Evolutionary conservation across 2,329 filamentous ascomycete genomes (phyloP), one percentile per base, ranked within the genome.

Genomic region (Scedosporium dehoogii): DNA sequence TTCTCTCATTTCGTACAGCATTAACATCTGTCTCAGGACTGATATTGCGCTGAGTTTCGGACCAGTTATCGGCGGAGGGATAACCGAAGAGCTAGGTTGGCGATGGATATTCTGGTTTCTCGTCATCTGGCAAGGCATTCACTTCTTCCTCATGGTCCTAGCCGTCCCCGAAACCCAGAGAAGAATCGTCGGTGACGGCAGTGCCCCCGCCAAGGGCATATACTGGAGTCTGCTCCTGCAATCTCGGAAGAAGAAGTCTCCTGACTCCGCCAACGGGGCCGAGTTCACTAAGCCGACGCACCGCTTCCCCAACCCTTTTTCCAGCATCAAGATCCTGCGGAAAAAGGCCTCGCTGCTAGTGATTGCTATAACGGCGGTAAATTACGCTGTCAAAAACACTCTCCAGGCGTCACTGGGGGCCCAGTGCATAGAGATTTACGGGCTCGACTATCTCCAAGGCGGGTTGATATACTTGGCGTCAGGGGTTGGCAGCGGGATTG

Each of bases 101-200:
- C 73, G 79, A 33, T 76, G 78, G 63, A 83, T 86, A 61, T 87
- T 87, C 66, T 87, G 84, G 84, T 85, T 87, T 67, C 74, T 86
- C 58, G 76, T 79, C 10, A 84, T 87, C 25, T 68, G 78, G 23
- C 70, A 74, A 3, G 72, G 69, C 1, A 71, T 71, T 1, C 79
- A 79, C 67, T 69, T 84, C 12, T 63, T 84, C 2, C 74, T 81
- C 0, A 78, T 83, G 25, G 64, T 76, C 3, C 64, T 85, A 9
- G 73, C 81, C 3, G 74, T 86, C 4, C 85, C 84, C 0, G 79
- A 83, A 69, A 82, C 80, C 3, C 76, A 76, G 51, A 74, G 80
- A 18, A 78, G 76, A 16, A 76, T 85, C 6, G 82, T 85, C 1
- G 82, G 81, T n/a, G 78, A 86, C 70, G 79, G 83, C 27, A 62